Evolutionary conservation across 164 flowering plant genomes (phyloP), one percentile per base, ranked within the genome.

Genomic region (Vitis rupestris): DNA sequence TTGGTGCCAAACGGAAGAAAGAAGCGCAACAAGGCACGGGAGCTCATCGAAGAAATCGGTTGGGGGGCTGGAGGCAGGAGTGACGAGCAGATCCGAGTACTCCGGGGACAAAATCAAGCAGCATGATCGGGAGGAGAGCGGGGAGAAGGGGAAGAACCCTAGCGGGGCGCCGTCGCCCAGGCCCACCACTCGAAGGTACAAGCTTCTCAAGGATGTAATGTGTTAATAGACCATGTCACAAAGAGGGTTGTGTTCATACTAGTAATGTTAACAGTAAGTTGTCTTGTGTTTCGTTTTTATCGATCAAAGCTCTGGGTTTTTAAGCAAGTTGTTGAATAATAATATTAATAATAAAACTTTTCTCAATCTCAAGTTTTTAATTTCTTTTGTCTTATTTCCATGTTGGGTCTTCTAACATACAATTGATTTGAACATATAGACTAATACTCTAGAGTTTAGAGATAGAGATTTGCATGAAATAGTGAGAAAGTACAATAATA

Each of bases 191-290:
- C 87, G 97, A 59, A 84, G 97, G 88, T 96, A 96, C 86, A 96
- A 92, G 86, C 97, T 93, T 64, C 99, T 96, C 81, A 96, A 93
- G 89, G 99, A 96, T 81, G 99, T 96, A 1, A 84, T 92, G 94
- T 90, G 97, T 73, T 95, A 74, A 82, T 19, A 12, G 13, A 14
- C 16, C 44, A 12, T 3, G 3, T 37, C 6, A 11, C 14, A 52
- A 12, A 27, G 10, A 53, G 14, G 13, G 12, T 14, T 29, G 59
- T 68, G 50, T 69, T 48, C 11, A 47, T 48, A 59, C 8, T 59
- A 69, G 58, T 10, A 67, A 54, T 47, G 19, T 59, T 69, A 58
- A 59, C 23, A 59, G 10, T 69, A 47, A 8, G 31, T 50, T 2
- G 9, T 61, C 3, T 61, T 15, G 31, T 54, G 54, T 29, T 71